Evolutionary conservation across 345 rosid species (phyloP).

Genomic region (Gossypium bickii): DNA sequence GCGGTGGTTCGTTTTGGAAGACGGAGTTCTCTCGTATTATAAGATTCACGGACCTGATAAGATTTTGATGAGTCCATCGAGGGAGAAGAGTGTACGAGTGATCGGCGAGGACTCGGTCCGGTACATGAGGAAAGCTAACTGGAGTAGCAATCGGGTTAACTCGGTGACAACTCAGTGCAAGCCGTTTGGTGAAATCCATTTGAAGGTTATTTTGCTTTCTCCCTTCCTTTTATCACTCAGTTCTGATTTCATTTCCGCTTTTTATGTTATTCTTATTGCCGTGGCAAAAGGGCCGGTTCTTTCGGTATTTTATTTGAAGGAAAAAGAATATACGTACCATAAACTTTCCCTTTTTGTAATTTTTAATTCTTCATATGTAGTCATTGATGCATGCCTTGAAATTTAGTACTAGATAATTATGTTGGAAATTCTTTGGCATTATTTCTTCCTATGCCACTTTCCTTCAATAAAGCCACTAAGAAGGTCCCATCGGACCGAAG

Average conservation of each 20-base stretch:
- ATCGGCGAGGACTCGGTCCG: slow-evolving; percentile 84
- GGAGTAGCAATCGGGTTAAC: slow-evolving; percentile 34
- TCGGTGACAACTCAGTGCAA: slow-evolving; percentile 45
- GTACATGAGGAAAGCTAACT: slow-evolving; percentile 65
- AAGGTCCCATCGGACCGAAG: background rate
- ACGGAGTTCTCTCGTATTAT: slow-evolving; percentile 50
- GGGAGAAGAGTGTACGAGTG: slow-evolving; percentile 61
- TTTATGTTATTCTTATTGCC: background rate
- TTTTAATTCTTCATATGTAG: background rate
- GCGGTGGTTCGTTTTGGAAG: slow-evolving; percentile 77
- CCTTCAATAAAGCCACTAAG: background rate
- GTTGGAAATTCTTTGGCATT: background rate
- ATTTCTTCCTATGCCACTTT: background rate
- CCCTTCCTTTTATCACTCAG: background rate
- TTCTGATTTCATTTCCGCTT: background rate
- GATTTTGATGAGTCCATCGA: slow-evolving; percentile 60
- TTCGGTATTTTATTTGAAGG: slow-evolving; percentile 9
- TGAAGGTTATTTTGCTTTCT: slow-evolving; percentile 53
- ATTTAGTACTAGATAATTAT: slow-evolving; percentile 63
- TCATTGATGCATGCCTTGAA: slow-evolving; percentile 20
- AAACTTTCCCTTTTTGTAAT: background rate
- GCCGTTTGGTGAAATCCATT: slow-evolving; percentile 90
- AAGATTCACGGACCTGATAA: slow-evolving; percentile 94
- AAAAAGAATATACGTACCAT: background rate
- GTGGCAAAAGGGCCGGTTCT: slow-evolving; percentile 12